A percentile compares a stretch with the other conserved stretches of the same genome.
Evolutionary conservation across 202 grass and related monocot genomes (phyloP).

Genomic region (Zoysia matrella): DNA sequence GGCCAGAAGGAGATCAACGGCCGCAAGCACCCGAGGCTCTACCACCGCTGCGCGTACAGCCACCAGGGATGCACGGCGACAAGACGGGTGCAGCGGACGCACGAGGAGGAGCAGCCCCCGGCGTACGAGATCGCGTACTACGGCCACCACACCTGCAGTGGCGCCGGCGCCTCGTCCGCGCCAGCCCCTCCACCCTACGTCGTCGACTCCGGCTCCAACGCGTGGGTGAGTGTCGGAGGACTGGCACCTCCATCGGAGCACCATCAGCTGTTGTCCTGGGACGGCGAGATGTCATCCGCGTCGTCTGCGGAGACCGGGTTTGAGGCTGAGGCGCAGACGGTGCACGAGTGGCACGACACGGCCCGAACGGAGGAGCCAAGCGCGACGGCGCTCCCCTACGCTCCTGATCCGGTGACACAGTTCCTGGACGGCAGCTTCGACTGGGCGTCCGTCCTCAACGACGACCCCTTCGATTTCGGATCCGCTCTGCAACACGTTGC

Average conservation of each 20-base stretch:
- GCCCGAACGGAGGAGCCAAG: neutral
- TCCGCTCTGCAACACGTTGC: neutral
- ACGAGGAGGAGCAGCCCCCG: constrained; percentile 37
- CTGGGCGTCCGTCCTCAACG: constrained; percentile 34
- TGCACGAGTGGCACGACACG: neutral
- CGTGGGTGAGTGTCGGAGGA: neutral
- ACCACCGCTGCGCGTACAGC: constrained; percentile 73
- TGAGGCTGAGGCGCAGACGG: neutral
- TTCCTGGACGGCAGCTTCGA: constrained; percentile 42
- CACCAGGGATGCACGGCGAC: constrained; percentile 58
- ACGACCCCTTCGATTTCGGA: neutral
- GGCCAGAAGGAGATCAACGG: constrained; percentile 78
- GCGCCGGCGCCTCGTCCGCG: neutral
- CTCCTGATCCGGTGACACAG: constrained; percentile 20
- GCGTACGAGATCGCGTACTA: constrained; percentile 72
- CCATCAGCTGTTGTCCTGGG: too few species aligned
- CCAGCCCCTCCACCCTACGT: neutral
- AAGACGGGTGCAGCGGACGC: constrained; percentile 65
- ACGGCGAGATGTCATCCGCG: too few species aligned
- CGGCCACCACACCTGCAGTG: constrained; percentile 69
- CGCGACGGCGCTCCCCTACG: neutral
- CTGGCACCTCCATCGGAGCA: too few species aligned
- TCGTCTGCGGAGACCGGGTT: constrained; percentile 1
- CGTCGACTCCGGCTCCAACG: constrained; percentile 46
- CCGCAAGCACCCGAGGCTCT: constrained; percentile 60